A percentile compares a stretch with the other conserved stretches of the same genome.
phyloP scores from a whole-genome alignment of 441 rosid species.

The Mallotus repandus region DNA sequence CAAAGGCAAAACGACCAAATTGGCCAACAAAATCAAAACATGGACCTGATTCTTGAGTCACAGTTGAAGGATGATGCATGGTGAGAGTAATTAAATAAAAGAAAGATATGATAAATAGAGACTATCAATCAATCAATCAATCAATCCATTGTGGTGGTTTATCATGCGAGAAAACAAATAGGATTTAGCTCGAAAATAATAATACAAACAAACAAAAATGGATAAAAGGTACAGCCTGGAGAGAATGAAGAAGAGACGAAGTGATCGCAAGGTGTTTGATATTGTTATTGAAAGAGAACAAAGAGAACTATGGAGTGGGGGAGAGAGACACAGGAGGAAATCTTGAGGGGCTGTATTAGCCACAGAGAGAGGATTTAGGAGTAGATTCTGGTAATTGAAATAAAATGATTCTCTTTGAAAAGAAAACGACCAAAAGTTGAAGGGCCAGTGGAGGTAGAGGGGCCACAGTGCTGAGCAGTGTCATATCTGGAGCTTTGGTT shows the following conservation, averaged over 20 bases:
- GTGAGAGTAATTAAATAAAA: slow-evolving; percentile 3
- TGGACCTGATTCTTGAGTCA: slow-evolving; percentile 51
- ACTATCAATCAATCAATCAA: slow-evolving; percentile 29
- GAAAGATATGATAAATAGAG: neutral
- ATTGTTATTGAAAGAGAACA: slow-evolving; percentile 9
- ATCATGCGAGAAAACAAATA: slow-evolving; percentile 18
- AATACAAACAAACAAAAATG: neutral
- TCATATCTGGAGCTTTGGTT: neutral
- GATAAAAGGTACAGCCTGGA: neutral
- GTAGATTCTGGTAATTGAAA: slow-evolving; percentile 19
- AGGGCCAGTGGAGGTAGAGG: neutral
- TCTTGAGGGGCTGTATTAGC: slow-evolving; percentile 25
- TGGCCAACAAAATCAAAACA: slow-evolving; percentile 49
- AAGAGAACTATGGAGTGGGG: neutral
- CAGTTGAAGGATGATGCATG: slow-evolving; percentile 65
- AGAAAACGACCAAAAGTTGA: neutral
- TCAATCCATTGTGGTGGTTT: slow-evolving; percentile 32
- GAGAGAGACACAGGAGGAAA: slow-evolving; percentile 16
- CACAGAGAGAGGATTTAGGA: slow-evolving; percentile 36
- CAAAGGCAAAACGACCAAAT: slow-evolving; percentile 45
- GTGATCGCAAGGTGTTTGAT: slow-evolving; percentile 6
- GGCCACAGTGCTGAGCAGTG: neutral
- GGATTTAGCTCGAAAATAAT: neutral
- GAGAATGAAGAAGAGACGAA: neutral
- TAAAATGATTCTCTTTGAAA: slow-evolving; percentile 6